Conservation (phyloP, 768 basidiomycete genomes). For the Trametes maxima region DNA sequence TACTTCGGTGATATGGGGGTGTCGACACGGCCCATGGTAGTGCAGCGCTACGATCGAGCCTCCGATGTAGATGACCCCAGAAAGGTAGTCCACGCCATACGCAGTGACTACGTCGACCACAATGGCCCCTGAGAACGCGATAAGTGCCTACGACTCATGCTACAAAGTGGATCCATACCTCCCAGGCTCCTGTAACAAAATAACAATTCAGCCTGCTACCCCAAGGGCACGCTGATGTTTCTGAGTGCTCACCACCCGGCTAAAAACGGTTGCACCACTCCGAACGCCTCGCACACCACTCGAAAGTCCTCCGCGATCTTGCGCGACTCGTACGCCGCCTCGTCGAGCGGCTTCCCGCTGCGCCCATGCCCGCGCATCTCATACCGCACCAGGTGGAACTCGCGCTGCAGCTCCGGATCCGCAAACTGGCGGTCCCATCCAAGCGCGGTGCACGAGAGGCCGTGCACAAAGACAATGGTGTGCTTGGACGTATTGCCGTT, state of each 20-base stretch:
- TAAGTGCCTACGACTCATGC: background rate
- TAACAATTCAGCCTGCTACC: background rate
- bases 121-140: conserved; percentile 1
- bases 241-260: conserved; percentile 27
- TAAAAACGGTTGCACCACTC: conserved; percentile 26
- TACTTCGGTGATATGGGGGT: conserved; percentile 18
- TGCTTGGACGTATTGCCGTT: conserved; percentile 41
- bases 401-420: conserved; percentile 32
- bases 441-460: conserved; percentile 38
- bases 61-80: conserved; percentile 29
- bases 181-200: conserved; percentile 25
- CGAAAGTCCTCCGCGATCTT: conserved; percentile 35
- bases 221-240: background rate
- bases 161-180: conserved; percentile 5
- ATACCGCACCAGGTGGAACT: conserved; percentile 37
- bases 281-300: conserved; percentile 32
- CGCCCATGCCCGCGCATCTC: conserved; percentile 38
- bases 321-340: conserved; percentile 27
- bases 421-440: conserved; percentile 43
- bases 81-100: conserved; percentile 25
- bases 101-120: conserved; percentile 25
- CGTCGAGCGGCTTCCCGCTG: conserved; percentile 28
- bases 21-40: conserved; percentile 16
- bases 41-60: conserved; percentile 26
- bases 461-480: conserved; percentile 46